Conservation (phyloP, 108 stramenopile species). For the Nitzschia inconspicua region DNA sequence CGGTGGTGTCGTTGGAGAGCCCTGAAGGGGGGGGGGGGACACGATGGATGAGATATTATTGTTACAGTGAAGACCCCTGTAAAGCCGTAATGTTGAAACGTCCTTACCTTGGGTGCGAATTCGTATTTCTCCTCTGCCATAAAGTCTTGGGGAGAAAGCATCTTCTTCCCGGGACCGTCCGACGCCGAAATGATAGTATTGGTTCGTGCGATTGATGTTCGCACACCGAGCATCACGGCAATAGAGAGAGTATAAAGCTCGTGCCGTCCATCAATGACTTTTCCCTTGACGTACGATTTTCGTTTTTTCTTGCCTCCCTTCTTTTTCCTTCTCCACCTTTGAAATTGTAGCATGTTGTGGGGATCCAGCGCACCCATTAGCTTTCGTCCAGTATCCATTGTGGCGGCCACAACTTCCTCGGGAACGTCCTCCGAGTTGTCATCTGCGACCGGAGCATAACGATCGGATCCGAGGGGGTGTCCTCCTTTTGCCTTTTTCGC, state of each 20-base stretch:
- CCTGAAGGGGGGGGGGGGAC: conserved; percentile 23
- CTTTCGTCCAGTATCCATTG: conserved; percentile 42
- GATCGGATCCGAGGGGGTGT: background rate
- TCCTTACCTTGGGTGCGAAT: conserved; percentile 75
- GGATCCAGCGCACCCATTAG: conserved; percentile 46
- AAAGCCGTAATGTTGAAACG: background rate
- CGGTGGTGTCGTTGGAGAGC: conserved; percentile 86
- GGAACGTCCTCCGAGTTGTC: conserved; percentile 34
- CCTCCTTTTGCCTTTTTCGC: background rate
- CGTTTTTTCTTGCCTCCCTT: conserved; percentile 33
- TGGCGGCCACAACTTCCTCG: conserved; percentile 39
- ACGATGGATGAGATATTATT: background rate
- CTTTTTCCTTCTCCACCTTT: conserved; percentile 42
- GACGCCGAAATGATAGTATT: conserved; percentile 59
- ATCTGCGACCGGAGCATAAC: background rate
- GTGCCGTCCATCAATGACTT: conserved; percentile 92
- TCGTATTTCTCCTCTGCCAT: conserved; percentile 89
- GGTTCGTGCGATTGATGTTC: conserved; percentile 80
- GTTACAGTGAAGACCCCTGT: too few relatives aligned
- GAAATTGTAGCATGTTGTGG: conserved; percentile 44
- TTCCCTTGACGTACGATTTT: conserved; percentile 81
- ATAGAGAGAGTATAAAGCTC: conserved; percentile 93
- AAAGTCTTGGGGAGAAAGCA: conserved; percentile 85
- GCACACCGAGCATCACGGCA: conserved; percentile 97
- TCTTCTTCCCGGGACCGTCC: conserved; percentile 31